phyloP scores from a whole-genome alignment of 2,329 filamentous ascomycete species.

The Cercospora sp. region DNA sequence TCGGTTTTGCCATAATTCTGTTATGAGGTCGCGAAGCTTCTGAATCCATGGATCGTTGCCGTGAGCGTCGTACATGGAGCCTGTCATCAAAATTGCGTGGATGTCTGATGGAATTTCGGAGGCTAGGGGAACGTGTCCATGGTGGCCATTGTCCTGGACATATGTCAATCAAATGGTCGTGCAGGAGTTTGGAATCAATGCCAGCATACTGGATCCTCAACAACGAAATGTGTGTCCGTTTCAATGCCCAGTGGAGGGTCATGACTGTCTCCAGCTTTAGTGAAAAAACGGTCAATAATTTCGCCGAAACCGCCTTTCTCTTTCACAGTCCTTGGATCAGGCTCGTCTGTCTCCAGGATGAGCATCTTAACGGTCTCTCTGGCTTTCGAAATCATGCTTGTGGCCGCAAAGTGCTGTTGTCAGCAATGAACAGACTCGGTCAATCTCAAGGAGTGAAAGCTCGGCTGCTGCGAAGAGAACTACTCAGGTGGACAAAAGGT shows the following conservation, averaged over 20 bases:
- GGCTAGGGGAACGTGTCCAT: slow-evolving; percentile 50
- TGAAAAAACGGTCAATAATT: slow-evolving; percentile 56
- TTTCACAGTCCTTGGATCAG: slow-evolving; percentile 54
- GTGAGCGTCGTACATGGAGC: slow-evolving; percentile 52
- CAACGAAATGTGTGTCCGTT: slow-evolving; percentile 58
- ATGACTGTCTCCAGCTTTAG: slow-evolving; percentile 54
- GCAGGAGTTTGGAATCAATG: too few relatives aligned
- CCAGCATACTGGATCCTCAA: slow-evolving; percentile 42
- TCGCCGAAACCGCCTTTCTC: slow-evolving; percentile 57
- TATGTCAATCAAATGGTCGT: not conserved
- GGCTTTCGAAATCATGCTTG: slow-evolving; percentile 1
- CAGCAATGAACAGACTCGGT: not conserved
- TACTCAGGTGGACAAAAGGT: not conserved
- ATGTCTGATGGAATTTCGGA: slow-evolving; percentile 51
- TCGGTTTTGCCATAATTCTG: slow-evolving; percentile 53
- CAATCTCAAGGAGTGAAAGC: not conserved
- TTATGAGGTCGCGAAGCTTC: slow-evolving; percentile 48
- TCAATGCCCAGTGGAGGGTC: slow-evolving; percentile 57
- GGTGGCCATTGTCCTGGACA: slow-evolving; percentile 32
- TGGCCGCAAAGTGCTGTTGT: not conserved
- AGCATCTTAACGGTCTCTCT: slow-evolving; percentile 47
- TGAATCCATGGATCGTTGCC: slow-evolving; percentile 49
- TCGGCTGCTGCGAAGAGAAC: not conserved
- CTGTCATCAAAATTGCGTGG: slow-evolving; percentile 50
- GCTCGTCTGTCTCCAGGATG: slow-evolving; percentile 61